Evolutionary conservation across 2,329 filamentous ascomycete genomes (phyloP).

Genomic region (Fusarium nygamai): DNA sequence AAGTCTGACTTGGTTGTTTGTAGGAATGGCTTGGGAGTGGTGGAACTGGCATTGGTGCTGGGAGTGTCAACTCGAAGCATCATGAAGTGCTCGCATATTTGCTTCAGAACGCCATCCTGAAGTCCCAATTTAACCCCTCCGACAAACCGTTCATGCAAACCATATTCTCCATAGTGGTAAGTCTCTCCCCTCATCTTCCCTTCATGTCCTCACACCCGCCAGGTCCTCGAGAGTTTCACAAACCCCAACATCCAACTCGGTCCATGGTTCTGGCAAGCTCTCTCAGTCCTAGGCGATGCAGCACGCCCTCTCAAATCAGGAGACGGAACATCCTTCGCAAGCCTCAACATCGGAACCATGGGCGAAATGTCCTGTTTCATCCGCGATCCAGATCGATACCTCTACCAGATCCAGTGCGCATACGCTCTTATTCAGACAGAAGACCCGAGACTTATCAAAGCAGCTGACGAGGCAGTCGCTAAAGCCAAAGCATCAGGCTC

Average conservation of each 20-base stretch:
- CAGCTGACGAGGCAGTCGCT: not conserved
- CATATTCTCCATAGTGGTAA: not conserved
- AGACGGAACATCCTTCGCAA: not conserved
- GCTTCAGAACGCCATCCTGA: not conserved
- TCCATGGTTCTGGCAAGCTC: constrained; percentile 18
- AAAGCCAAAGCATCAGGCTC: not conserved
- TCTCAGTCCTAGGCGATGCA: accelerated
- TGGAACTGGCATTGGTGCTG: accelerated
- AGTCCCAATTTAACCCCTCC: not conserved
- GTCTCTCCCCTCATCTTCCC: not conserved
- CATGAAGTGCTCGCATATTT: not conserved
- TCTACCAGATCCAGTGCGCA: constrained; percentile 6
- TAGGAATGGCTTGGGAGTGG: constrained; percentile 16
- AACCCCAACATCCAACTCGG: not conserved
- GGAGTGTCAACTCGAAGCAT: not conserved
- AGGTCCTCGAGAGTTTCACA: constrained; percentile 11
- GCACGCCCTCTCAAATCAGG: not conserved
- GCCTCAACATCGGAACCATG: not conserved
- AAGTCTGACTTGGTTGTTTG: accelerated
- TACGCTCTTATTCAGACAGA: not conserved
- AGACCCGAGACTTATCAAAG: not conserved
- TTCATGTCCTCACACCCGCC: accelerated
- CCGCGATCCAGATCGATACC: not conserved
- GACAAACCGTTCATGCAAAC: not conserved
- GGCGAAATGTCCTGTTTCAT: constrained; percentile 3